Percentiles rank a stretch among this genome's conserved stretches.
Evolutionary conservation across 768 basidiomycete species (phyloP).

Genomic region (Pisolithus orientalis): DNA sequence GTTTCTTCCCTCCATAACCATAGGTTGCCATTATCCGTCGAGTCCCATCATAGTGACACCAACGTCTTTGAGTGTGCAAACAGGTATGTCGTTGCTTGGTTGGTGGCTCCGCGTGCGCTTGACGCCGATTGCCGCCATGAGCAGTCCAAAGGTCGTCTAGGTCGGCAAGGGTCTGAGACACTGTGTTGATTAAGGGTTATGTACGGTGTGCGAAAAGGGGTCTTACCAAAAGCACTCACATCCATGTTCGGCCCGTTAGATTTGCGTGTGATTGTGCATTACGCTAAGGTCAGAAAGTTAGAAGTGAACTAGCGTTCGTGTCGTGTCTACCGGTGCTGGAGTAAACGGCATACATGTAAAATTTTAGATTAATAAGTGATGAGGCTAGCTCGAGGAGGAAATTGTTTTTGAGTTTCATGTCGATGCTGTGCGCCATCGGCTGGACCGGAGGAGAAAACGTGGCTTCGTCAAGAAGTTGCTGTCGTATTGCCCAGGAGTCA

Average conservation of each 20-base stretch:
- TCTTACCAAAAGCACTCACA: background rate
- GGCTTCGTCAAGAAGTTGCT: too few species aligned
- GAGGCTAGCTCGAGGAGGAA: background rate
- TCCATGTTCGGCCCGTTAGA: conserved; percentile 11
- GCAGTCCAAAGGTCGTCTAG: background rate
- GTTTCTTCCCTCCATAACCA: conserved; percentile 2
- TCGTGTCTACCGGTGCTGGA: background rate
- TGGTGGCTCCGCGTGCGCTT: conserved; percentile 2
- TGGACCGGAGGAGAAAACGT: too few species aligned
- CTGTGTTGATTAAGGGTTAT: background rate
- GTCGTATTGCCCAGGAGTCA: too few species aligned
- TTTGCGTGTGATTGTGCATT: conserved; percentile 4
- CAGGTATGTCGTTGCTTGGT: background rate
- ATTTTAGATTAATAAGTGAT: background rate
- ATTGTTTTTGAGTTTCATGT: background rate
- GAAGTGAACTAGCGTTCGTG: background rate
- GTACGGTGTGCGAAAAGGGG: background rate
- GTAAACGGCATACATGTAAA: too few species aligned
- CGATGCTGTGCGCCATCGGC: too few species aligned
- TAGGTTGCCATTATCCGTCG: background rate
- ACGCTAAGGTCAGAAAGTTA: conserved; percentile 2
- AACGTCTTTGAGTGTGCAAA: conserved; percentile 2
- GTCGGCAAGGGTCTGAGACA: background rate
- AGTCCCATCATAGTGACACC: background rate
- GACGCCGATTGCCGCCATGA: conserved; percentile 4